Evolutionary conservation across 352 stramenopile species (phyloP), one percentile per base, ranked within the genome.

Genomic region (Globisporangium splendens): DNA sequence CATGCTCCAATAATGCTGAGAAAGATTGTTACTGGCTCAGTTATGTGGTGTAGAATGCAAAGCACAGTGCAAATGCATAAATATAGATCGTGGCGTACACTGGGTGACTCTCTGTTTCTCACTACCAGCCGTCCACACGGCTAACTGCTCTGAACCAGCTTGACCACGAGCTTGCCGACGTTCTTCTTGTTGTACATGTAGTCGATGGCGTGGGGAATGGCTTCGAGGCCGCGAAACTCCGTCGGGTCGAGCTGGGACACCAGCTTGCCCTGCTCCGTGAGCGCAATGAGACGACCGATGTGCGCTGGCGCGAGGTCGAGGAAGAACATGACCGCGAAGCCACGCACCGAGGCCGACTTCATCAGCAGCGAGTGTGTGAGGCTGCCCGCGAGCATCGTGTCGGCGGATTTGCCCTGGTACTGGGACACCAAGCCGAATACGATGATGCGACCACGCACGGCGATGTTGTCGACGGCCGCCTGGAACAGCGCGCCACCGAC

Each of bases 401-500:
- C 42, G 58, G 62, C 79, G 77, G 60, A 68, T 60, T 55, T 59
- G 24, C 24, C 24, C 62, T 61, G 54, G 70, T 75, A 83, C 35
- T 65, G 77, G n/a, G 75, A 76, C 63, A 89, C 82, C 55, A 56
- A 69, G 3, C 77, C 77, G 46, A 88, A 84, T 28, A 75, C 66
- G 39, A 90, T 85, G 50, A 90, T 69, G 35, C 79, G 79, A 20
- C 79, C 77, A 20, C 73, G 69, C 21, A 68, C 51, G 14, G 79
- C 73, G 21, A 86, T 77, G 68, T 88, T 90, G 46, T 86, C 61
- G 12, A 84, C 72, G 10, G 71, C 80, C 0, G 68, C 54, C 15
- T 73, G 66, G 33, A 88, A 75, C 62, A 76, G 75, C 38, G 86
- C 71, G 21, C 77, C 79, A 17, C 77, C 79, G 33, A 88, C 69